A percentile compares a stretch with the other conserved stretches of the same genome.
Conservation (phyloP, 176 grass and related monocot species). For the barley (Hordeum vulgare) region DNA sequence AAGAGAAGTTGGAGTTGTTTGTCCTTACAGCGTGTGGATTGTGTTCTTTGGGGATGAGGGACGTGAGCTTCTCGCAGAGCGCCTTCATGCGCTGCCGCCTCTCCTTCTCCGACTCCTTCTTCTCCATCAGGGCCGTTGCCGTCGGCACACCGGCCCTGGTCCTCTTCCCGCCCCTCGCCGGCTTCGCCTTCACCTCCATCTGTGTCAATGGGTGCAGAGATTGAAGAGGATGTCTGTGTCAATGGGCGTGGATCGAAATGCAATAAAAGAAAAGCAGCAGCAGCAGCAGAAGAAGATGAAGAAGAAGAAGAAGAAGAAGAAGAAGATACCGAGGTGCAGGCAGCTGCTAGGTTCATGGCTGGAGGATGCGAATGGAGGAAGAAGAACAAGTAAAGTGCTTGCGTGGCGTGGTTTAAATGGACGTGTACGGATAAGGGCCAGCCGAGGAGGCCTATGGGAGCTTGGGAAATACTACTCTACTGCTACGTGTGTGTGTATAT, state of each 20-base stretch:
- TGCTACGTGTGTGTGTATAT: not conserved
- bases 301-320: too few relatives aligned
- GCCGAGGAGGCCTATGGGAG: too few relatives aligned
- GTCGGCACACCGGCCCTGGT: not conserved
- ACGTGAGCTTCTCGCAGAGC: conserved; percentile 51
- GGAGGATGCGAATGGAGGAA: not conserved
- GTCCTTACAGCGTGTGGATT: conserved; percentile 1
- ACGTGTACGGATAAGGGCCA: not conserved
- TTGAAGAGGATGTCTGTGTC: not conserved
- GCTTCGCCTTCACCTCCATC: not conserved
- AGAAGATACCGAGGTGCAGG: not conserved
- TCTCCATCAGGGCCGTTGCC: not conserved
- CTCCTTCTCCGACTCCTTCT: conserved; percentile 53
- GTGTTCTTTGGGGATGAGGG: conserved; percentile 48
- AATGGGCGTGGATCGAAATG: not conserved
- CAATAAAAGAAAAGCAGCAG: not conserved
- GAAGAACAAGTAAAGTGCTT: not conserved
- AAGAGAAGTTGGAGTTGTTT: not conserved
- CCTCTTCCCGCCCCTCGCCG: not conserved
- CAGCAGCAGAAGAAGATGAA: too few relatives aligned
- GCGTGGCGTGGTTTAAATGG: not conserved
- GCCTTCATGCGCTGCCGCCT: conserved; percentile 61
- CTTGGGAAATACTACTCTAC: not conserved
- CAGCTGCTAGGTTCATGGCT: not conserved
- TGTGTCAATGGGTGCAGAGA: not conserved